These are phyloP conservation scores for Yamadazyma paraphyllophila DNA, from an alignment of 805 yeast genomes.

Conservation along the genomic window DNA sequence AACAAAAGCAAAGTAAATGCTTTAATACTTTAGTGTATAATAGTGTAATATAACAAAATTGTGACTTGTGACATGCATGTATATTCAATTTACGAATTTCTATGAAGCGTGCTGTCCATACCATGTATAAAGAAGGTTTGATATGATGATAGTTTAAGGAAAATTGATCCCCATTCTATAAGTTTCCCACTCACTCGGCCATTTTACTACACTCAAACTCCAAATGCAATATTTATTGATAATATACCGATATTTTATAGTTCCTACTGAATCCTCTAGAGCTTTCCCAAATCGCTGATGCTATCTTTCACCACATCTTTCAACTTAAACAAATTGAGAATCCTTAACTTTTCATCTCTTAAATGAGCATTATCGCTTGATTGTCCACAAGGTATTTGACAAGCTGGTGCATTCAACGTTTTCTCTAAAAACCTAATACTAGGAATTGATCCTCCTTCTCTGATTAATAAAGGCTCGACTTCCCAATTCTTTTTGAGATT, in stretches of 20 bases:
- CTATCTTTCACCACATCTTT: conserved; percentile 60
- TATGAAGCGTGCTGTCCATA: no score
- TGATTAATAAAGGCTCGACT: conserved; percentile 72
- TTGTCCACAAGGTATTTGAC: conserved; percentile 96
- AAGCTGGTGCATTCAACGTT: conserved; percentile 81
- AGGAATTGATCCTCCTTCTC: conserved; percentile 98
- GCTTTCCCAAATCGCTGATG: conserved; percentile 32
- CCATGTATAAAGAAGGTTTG: no score
- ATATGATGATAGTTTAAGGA: no score
- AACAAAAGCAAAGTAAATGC: conserved; percentile 9
- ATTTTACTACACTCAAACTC: no score
- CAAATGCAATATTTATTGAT: not conserved
- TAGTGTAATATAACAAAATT: not conserved
- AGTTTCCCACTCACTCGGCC: no score
- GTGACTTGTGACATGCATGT: not conserved
- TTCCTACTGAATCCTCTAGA: conserved; percentile 7
- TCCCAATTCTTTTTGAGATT: conserved; percentile 75
- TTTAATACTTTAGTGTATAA: conserved; percentile 5
- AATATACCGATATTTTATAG: conserved; percentile 11
- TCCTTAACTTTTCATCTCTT: conserved; percentile 79
- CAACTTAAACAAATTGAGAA: conserved; percentile 73
- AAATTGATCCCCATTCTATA: no score
- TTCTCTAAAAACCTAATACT: conserved; percentile 83
- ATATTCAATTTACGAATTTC: no score
- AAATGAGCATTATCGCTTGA: conserved; percentile 92